Evolutionary conservation across 192 early-diverging fungal species (phyloP).

Genomic region (Linnemannia hyalina): DNA sequence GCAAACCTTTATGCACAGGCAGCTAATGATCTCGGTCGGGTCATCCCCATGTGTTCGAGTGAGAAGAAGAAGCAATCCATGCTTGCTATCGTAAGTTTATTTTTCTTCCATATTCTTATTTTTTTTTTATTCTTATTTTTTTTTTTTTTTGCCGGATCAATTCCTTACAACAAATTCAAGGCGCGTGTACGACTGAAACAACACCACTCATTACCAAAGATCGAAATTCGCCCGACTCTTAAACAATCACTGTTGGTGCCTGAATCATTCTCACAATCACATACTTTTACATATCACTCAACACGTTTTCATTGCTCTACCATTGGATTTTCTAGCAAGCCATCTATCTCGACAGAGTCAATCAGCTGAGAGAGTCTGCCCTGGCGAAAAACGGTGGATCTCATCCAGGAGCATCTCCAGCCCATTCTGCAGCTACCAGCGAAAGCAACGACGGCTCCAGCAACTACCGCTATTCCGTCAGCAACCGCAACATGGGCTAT

Average conservation of each 20-base stretch:
- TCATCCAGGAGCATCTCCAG: not conserved
- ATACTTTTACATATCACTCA: not conserved
- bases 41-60: slow-evolving; percentile 53
- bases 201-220: not conserved
- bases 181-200: slow-evolving; percentile 4
- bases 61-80: slow-evolving; percentile 57
- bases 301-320: not conserved
- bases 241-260: not conserved
- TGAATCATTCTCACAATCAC: not conserved
- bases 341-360: slow-evolving; percentile 50
- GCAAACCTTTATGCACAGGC: slow-evolving; percentile 53
- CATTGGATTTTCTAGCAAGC: slow-evolving; percentile 29
- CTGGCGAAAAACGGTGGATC: not conserved
- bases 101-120: too few species aligned
- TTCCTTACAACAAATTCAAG: not conserved
- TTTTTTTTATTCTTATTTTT: not conserved
- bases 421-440: not conserved
- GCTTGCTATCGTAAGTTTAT: slow-evolving; percentile 47
- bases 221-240: not conserved
- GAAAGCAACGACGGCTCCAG: slow-evolving; percentile 10
- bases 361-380: slow-evolving; percentile 29
- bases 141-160: not conserved
- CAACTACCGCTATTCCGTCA: slow-evolving; percentile 19
- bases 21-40: slow-evolving; percentile 47
- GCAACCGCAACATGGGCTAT: not conserved